Conservation (phyloP, 2,329 filamentous ascomycete species). For the Cercospora berteroae region DNA sequence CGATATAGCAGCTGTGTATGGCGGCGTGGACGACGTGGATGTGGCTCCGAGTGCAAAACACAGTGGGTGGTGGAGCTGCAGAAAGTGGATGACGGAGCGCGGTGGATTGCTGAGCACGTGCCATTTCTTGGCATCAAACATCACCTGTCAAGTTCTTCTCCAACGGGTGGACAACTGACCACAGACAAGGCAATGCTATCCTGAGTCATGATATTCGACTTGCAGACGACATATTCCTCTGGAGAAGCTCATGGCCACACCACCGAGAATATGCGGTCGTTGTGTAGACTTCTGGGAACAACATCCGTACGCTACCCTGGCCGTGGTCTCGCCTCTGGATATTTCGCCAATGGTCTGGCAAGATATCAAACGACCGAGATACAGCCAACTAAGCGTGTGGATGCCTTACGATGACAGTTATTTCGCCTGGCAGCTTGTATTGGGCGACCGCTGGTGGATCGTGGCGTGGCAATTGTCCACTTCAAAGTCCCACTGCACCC, state of each 20-base stretch:
- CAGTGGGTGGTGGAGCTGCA: neutral
- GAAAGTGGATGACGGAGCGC: neutral
- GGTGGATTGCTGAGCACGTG: neutral
- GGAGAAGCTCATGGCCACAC: neutral
- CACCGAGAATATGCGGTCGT: too few species aligned
- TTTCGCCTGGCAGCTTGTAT: neutral
- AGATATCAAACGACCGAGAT: neutral
- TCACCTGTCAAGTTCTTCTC: neutral
- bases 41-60: constrained; percentile 2
- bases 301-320: neutral
- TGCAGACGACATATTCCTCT: neutral
- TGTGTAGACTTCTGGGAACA: too few species aligned
- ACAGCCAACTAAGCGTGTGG: neutral
- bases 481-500: neutral
- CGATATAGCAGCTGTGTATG: neutral
- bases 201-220: neutral
- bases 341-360: neutral
- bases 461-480: neutral
- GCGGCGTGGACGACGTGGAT: constrained; percentile 5
- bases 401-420: neutral
- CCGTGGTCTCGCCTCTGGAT: neutral
- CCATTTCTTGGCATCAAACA: neutral
- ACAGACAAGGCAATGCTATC: neutral
- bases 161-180: neutral
- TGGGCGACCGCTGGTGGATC: neutral